These are phyloP conservation scores for Curvularia sp. DNA, from an alignment of 2,329 filamentous ascomycete genomes.

Conservation along the genomic window DNA sequence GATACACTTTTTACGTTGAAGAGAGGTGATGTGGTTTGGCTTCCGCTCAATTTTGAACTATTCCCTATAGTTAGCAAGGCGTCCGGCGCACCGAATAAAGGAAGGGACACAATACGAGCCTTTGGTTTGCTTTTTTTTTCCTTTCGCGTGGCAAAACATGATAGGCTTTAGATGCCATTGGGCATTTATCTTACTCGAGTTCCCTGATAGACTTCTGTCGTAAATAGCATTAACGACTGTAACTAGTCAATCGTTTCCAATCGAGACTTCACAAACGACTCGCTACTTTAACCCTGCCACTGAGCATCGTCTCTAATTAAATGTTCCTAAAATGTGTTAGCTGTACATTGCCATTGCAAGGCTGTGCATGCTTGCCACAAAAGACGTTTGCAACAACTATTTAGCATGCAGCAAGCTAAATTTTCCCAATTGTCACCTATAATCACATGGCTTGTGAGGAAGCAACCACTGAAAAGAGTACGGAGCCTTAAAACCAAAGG, in stretches of 20 bases:
- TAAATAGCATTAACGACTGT: background rate
- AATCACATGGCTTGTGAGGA: too few species aligned
- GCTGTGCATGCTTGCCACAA: too few species aligned
- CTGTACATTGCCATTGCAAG: too few species aligned
- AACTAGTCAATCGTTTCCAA: background rate
- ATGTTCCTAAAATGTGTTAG: too few species aligned
- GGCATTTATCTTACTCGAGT: background rate
- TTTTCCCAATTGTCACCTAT: too few species aligned
- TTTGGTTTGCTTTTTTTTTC: background rate
- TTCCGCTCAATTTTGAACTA: background rate
- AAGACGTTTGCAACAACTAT: too few species aligned
- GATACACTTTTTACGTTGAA: constrained; percentile 74
- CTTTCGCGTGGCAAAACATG: background rate
- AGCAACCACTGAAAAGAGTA: too few species aligned
- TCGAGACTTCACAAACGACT: background rate
- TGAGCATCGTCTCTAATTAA: too few species aligned
- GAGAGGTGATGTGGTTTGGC: background rate
- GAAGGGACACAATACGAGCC: background rate
- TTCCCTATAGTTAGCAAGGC: background rate
- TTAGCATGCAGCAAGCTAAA: too few species aligned
- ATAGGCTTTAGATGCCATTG: background rate
- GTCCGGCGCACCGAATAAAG: background rate
- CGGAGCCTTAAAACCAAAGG: too few species aligned
- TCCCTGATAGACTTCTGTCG: background rate
- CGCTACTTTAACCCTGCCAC: background rate